Evolutionary conservation across 2,329 filamentous ascomycete genomes (phyloP), one percentile per base, ranked within the genome.

Genomic region (Tolypocladium tundrense): DNA sequence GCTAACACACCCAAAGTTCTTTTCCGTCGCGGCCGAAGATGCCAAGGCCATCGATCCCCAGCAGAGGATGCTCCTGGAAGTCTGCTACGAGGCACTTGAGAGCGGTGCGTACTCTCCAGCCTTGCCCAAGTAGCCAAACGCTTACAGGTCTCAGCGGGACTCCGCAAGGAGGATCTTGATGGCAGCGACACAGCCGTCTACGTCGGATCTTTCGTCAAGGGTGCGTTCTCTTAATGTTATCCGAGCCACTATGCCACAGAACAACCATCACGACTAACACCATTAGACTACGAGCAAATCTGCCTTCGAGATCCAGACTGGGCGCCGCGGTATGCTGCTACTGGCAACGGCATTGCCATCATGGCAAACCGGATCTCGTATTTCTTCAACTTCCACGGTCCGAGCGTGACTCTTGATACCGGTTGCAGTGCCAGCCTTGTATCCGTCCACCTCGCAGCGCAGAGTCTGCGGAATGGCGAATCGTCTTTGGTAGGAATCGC

Each of bases 401-500:
- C 81, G 2, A 82, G 79, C 62, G 74, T 84, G 67, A 83, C 80
- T 0, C 68, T 85, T 16, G 82, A 85, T 56, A 85, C 83, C 1
- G 83, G 80, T 24, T 86, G 83, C 66, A 84, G 80, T 31, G 77
- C 77, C 13, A 80, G 78, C 54, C 70, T 85, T 24, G 77, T 82
- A 4, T 77, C 79, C 0, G 72, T 85, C 4, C 78, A 85, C 62
- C 67, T 80, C 40, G 82, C 79, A 2, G 77, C 76, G 21, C 77
- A 80, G 55, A 78, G 75, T 31, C 67, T 85, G 1, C 69, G 75
- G 9, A 70, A 64, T 27, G 73, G 75, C 3, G 78, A 83, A 53
- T 72, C 73, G 0, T 72, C 70, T 5, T 61, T 76, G 42, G 78
- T 72, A 62, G 58, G 67, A 42, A 8, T 24, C n/a, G 4, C 9